A percentile compares a stretch with the other conserved stretches of the same genome.
phyloP scores from a whole-genome alignment of 1,284 basidiomycete species.

The Leccinum insolens region DNA sequence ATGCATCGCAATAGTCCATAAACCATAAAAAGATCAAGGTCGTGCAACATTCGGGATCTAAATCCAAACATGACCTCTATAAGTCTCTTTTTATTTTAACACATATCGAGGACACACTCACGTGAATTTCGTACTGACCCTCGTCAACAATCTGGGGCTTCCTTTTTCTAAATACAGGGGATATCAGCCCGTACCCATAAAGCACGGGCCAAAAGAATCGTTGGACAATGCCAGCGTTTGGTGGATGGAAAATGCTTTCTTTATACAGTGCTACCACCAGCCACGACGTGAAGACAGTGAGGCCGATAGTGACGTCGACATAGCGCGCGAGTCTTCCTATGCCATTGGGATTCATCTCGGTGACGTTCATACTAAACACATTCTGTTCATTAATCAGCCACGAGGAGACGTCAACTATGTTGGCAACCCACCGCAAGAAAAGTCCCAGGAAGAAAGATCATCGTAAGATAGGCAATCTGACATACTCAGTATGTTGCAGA shows the following conservation, averaged over 20 bases:
- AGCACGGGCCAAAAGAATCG: slow-evolving; percentile 25
- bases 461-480: slow-evolving; percentile 36
- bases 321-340: slow-evolving; percentile 42
- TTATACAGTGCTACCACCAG: slow-evolving; percentile 35
- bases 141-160: background rate
- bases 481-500: slow-evolving; percentile 4
- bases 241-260: slow-evolving; percentile 28
- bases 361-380: slow-evolving; percentile 44
- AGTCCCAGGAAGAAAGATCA: slow-evolving; percentile 34
- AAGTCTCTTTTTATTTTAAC: background rate
- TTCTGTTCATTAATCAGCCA: slow-evolving; percentile 23
- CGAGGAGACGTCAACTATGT: background rate
- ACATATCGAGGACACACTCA: background rate
- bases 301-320: slow-evolving; percentile 42
- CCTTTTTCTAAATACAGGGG: background rate
- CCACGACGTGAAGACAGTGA: slow-evolving; percentile 57
- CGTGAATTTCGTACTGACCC: background rate
- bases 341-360: slow-evolving; percentile 36
- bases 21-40: background rate
- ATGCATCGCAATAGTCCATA: background rate
- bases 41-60: background rate
- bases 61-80: background rate
- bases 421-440: slow-evolving; percentile 41
- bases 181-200: slow-evolving; percentile 8
- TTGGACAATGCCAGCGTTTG: background rate